These are phyloP conservation scores for Clathrospora elynae DNA, from an alignment of 2,329 filamentous ascomycete species.

Conservation along the genomic window DNA sequence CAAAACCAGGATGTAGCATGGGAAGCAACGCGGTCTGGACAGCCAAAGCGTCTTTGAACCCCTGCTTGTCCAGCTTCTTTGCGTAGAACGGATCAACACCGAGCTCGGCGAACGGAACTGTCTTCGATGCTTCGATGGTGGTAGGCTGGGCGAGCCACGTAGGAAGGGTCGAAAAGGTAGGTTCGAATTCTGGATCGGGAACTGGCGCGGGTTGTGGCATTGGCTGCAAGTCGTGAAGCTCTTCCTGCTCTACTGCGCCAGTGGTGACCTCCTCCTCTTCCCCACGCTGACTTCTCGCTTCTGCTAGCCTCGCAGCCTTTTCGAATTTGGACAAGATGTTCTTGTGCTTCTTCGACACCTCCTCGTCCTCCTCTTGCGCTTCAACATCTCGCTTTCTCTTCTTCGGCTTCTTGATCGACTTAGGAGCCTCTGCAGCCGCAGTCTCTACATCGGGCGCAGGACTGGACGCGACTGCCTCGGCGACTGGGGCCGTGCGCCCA, in stretches of 20 bases:
- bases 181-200: constrained; percentile 61
- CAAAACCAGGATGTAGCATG: constrained; percentile 70
- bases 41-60: constrained; percentile 73
- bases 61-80: constrained; percentile 68
- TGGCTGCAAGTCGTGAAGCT: constrained; percentile 75
- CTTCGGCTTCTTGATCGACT: constrained; percentile 41
- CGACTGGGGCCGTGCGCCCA: constrained; percentile 2
- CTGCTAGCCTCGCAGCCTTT: constrained; percentile 44
- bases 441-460: constrained; percentile 15
- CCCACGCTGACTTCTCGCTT: constrained; percentile 21
- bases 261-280: constrained; percentile 26
- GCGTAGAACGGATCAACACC: constrained; percentile 66
- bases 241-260: constrained; percentile 47
- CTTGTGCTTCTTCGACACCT: constrained; percentile 45
- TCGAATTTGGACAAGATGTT: constrained; percentile 54
- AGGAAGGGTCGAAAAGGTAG: constrained; percentile 78
- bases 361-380: constrained; percentile 31
- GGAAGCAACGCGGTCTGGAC: constrained; percentile 82
- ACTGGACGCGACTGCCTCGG: background rate
- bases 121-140: constrained; percentile 66
- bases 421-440: constrained; percentile 11
- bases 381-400: constrained; percentile 42
- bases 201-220: constrained; percentile 76
- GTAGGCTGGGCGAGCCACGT: constrained; percentile 78
- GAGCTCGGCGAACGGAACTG: constrained; percentile 66